phyloP scores from a whole-genome alignment of 202 grass and related monocot genomes.

The Schoenoplectus tabernaemontani region DNA sequence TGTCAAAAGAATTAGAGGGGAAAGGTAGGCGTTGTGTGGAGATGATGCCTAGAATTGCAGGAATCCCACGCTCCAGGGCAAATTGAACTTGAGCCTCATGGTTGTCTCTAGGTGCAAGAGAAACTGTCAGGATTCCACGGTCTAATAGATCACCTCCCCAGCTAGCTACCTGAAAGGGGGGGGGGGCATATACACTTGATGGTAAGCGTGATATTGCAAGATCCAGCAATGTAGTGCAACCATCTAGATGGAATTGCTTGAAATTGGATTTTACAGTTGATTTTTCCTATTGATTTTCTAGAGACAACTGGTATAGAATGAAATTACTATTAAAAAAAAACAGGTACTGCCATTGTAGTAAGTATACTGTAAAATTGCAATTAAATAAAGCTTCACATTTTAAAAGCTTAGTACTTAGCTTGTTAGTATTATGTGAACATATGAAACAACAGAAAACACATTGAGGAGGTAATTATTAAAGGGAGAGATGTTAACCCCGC shows the following conservation, averaged over 20 bases:
- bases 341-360: not conserved
- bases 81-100: slow-evolving; percentile 99
- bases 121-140: slow-evolving; percentile 61
- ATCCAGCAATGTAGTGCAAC: not conserved
- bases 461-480: too few relatives aligned
- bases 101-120: slow-evolving; percentile 87
- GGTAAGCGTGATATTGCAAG: not conserved
- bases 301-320: not conserved
- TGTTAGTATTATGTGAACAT: not conserved
- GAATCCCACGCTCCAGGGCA: slow-evolving; percentile 94
- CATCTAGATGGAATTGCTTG: not conserved
- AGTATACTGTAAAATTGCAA: not conserved
- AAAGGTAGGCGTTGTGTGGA: slow-evolving; percentile 94
- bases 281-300: not conserved
- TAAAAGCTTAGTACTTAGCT: not conserved
- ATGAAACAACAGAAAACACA: not conserved
- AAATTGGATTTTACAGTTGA: not conserved
- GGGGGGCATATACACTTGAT: not conserved
- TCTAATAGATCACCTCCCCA: slow-evolving; percentile 87
- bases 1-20: slow-evolving; percentile 54
- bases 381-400: not conserved
- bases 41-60: slow-evolving; percentile 91
- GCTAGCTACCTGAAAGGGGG: slow-evolving; percentile 43
- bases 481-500: slow-evolving; percentile 49
- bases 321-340: not conserved